These are phyloP conservation scores for Litsea cubeba DNA, from an alignment of 164 flowering plant species.

Conservation along the genomic window DNA sequence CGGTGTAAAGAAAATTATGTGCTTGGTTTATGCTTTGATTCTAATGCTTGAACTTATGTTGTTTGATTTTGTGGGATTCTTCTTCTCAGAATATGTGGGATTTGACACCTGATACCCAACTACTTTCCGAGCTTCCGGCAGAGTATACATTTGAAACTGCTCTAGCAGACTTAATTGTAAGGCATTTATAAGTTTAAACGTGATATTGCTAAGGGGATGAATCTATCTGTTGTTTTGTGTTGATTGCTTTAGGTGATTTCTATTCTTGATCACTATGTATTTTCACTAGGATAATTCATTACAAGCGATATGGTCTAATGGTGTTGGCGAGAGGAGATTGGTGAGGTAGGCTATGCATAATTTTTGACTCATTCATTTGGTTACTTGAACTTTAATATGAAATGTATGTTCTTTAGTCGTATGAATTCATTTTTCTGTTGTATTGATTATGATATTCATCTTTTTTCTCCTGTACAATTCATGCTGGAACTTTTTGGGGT, in stretches of 20 bases:
- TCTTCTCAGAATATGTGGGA: conserved; percentile 79
- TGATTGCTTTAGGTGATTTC: not conserved
- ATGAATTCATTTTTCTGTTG: too few species aligned
- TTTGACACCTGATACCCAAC: conserved; percentile 61
- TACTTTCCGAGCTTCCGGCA: conserved; percentile 55
- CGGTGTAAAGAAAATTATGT: not conserved
- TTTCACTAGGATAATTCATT: conserved; percentile 70
- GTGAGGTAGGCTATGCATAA: conserved; percentile 37
- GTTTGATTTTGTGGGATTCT: not conserved
- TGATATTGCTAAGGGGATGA: not conserved
- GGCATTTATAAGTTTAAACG: conserved; percentile 9
- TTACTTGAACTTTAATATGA: not conserved
- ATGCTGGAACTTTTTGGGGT: not conserved
- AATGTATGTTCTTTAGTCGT: too few species aligned
- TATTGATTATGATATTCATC: not conserved
- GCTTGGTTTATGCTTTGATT: not conserved
- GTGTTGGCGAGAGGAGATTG: conserved; percentile 31
- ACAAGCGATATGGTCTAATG: conserved; percentile 79
- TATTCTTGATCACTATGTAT: not conserved
- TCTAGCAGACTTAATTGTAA: conserved; percentile 78
- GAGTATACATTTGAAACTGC: conserved; percentile 74
- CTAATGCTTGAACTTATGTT: not conserved
- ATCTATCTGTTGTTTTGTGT: conserved; percentile 1
- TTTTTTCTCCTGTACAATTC: not conserved
- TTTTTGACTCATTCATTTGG: not conserved